Conservation (phyloP, 2,329 filamentous ascomycete species). For the Ascochyta koolunga region DNA sequence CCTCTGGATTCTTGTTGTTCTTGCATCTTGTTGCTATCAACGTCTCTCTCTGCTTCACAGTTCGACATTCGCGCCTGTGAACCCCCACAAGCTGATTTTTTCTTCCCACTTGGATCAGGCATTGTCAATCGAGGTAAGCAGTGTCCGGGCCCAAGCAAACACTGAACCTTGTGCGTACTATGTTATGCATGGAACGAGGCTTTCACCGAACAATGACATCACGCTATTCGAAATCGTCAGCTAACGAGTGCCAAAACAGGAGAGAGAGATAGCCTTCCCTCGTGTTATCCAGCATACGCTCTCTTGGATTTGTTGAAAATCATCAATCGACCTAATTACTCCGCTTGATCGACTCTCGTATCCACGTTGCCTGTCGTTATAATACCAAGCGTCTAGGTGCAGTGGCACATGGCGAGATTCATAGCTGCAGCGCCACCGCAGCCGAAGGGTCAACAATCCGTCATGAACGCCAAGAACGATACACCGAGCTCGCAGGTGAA, state of each 20-base stretch:
- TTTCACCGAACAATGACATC: not conserved
- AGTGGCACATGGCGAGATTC: constrained; percentile 8
- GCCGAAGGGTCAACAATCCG: not conserved
- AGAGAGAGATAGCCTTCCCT: not conserved
- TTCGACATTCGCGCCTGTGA: not conserved
- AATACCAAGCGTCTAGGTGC: constrained; percentile 5
- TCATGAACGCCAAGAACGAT: not conserved
- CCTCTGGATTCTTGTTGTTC: not conserved
- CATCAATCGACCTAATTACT: not conserved
- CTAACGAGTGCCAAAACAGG: constrained; percentile 1
- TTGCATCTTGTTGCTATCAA: not conserved
- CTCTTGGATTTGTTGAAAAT: not conserved
- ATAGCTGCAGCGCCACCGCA: constrained; percentile 1
- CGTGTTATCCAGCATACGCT: not conserved
- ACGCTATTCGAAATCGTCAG: not conserved
- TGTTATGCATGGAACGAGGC: constrained; percentile 1
- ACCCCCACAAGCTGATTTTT: not conserved
- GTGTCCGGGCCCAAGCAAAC: constrained; percentile 5
- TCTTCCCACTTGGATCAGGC: not conserved
- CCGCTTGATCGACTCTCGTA: not conserved
- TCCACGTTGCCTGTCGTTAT: not conserved
- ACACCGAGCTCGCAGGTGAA: not conserved
- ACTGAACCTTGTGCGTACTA: not conserved
- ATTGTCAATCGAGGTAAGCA: constrained; percentile 28
- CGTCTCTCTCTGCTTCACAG: not conserved